phyloP scores from a whole-genome alignment of 495 filamentous ascomycete species.

The Oleoguttula mirabilis region DNA sequence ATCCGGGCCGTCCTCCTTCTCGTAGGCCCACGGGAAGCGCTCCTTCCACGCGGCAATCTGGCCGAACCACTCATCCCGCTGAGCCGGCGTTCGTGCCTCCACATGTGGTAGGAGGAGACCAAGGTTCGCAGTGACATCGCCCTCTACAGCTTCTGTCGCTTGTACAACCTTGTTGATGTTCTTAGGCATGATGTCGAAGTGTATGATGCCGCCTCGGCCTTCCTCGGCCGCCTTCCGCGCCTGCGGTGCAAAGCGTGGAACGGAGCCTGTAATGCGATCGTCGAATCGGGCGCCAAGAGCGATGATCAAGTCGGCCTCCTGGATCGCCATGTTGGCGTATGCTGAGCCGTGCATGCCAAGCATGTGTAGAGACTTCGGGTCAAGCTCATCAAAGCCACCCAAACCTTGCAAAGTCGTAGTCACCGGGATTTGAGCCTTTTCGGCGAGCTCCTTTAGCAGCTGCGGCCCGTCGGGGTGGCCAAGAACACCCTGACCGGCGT shows the following conservation, averaged over 20 bases:
- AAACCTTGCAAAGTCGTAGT: constrained; percentile 70
- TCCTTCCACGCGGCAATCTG: constrained; percentile 84
- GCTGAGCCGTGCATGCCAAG: constrained; percentile 73
- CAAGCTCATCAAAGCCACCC: constrained; percentile 64
- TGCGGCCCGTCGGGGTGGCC: constrained; percentile 51
- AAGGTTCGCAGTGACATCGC: constrained; percentile 61
- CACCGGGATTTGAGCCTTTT: constrained; percentile 63
- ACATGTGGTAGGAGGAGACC: constrained; percentile 57
- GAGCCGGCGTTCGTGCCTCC: constrained; percentile 37
- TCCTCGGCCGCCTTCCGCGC: constrained; percentile 56
- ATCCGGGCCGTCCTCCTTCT: constrained; percentile 47
- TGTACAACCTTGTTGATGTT: constrained; percentile 83
- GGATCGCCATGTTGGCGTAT: constrained; percentile 69
- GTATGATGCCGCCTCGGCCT: constrained; percentile 63
- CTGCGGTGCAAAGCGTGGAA: constrained; percentile 55
- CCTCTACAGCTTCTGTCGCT: constrained; percentile 68
- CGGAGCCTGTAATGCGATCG: constrained; percentile 57
- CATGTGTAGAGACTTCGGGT: constrained; percentile 69
- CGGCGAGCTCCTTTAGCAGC: constrained; percentile 54
- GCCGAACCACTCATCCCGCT: constrained; percentile 72
- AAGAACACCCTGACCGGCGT: constrained; percentile 61
- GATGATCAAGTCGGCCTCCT: constrained; percentile 67
- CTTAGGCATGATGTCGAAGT: constrained; percentile 75
- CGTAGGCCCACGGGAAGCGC: constrained; percentile 70
- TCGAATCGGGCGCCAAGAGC: constrained; percentile 66